A percentile compares a stretch with the other conserved stretches of the same genome.
These are phyloP conservation scores for Penicillium sp. DNA, from an alignment of 2,329 filamentous ascomycete species.

Conservation along the genomic window DNA sequence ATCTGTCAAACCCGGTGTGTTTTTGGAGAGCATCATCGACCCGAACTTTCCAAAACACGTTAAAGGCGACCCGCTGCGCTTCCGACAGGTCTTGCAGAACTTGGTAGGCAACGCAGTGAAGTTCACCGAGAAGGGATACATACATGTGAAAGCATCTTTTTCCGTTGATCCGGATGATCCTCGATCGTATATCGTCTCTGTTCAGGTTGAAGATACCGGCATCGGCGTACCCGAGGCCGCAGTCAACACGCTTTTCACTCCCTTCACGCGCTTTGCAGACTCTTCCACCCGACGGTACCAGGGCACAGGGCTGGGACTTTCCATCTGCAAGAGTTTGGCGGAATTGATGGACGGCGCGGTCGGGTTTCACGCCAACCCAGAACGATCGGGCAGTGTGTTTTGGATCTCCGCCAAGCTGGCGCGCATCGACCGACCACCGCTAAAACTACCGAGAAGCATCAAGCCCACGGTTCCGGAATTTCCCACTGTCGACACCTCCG, in stretches of 20 bases:
- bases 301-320: slow-evolving; percentile 59
- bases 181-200: slow-evolving; percentile 50
- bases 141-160: slow-evolving; percentile 50
- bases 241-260: slow-evolving; percentile 55
- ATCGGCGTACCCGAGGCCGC: slow-evolving; percentile 55
- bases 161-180: slow-evolving; percentile 44
- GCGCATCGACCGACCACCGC: slow-evolving; percentile 36
- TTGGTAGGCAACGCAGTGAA: slow-evolving; percentile 63
- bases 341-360: slow-evolving; percentile 60
- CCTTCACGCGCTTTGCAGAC: slow-evolving; percentile 59
- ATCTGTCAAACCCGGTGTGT: slow-evolving; percentile 50
- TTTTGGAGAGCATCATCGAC: slow-evolving; percentile 49
- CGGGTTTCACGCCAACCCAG: slow-evolving; percentile 49
- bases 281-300: slow-evolving; percentile 57
- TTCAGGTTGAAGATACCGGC: slow-evolving; percentile 57
- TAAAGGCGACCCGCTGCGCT: slow-evolving; percentile 61
- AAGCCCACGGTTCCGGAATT: slow-evolving; percentile 12
- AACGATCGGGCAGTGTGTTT: slow-evolving; percentile 53
- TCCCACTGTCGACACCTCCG: slow-evolving; percentile 21
- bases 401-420: slow-evolving; percentile 54
- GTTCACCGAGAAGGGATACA: slow-evolving; percentile 60
- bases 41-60: slow-evolving; percentile 53
- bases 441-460: slow-evolving; percentile 30
- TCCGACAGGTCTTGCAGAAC: slow-evolving; percentile 65
- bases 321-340: slow-evolving; percentile 59